Conservation (phyloP, 306 rosid species). For the Cucurbita argyrosperma region DNA sequence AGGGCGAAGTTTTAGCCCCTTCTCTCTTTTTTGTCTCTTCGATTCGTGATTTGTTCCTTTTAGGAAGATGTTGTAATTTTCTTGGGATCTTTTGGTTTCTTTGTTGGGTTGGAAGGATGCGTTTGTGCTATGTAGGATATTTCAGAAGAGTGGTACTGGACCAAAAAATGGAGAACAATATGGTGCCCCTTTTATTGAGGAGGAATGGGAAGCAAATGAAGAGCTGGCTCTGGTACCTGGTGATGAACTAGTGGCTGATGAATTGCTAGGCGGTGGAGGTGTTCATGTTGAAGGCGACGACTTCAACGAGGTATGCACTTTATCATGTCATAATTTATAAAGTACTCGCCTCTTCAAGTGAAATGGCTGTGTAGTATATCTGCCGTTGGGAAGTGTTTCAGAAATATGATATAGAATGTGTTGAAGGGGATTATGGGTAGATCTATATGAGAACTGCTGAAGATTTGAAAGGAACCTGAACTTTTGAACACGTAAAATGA, state of each 20-base stretch:
- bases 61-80: constrained; percentile 1
- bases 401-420: not conserved
- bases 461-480: not conserved
- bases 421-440: not conserved
- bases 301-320: constrained; percentile 10
- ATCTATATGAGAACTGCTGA: not conserved
- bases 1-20: not conserved
- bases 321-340: constrained; percentile 28
- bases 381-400: not conserved
- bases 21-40: not conserved
- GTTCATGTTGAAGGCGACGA: constrained; percentile 24
- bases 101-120: constrained; percentile 52
- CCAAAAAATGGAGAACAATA: constrained; percentile 91
- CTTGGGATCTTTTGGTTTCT: constrained; percentile 10
- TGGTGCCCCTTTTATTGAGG: constrained; percentile 86
- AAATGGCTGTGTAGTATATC: not conserved
- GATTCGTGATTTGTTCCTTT: not conserved
- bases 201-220: constrained; percentile 65
- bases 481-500: not conserved
- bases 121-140: constrained; percentile 76
- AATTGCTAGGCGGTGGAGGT: constrained; percentile 2
- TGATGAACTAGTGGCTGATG: constrained; percentile 7
- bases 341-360: not conserved
- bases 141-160: constrained; percentile 89
- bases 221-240: constrained; percentile 17